phyloP scores from a whole-genome alignment of 805 yeast genomes.

The Hanseniaspora vineae region DNA sequence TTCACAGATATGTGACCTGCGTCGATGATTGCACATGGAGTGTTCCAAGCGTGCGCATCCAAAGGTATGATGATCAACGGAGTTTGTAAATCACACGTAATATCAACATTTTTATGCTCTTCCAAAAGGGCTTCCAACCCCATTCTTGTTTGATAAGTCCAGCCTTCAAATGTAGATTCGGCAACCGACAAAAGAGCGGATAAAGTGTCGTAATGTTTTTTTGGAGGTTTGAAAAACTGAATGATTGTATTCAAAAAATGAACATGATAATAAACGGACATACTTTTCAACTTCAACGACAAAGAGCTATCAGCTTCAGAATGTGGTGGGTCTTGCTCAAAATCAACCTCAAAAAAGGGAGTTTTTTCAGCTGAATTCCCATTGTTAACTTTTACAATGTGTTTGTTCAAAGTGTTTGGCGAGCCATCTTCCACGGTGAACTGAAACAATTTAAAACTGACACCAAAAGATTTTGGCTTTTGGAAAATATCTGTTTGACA shows the following conservation, averaged over 20 bases:
- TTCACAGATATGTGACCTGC: slow-evolving; percentile 86
- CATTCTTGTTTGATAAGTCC: slow-evolving; percentile 77
- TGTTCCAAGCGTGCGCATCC: slow-evolving; percentile 61
- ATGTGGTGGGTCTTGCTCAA: slow-evolving; percentile 75
- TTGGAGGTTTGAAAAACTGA: slow-evolving; percentile 76
- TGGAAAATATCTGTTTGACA: slow-evolving; percentile 62
- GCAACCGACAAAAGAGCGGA: slow-evolving; percentile 91
- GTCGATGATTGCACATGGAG: slow-evolving; percentile 86
- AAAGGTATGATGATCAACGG: slow-evolving; percentile 82
- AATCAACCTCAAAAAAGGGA: slow-evolving; percentile 57
- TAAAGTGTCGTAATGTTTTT: slow-evolving; percentile 72
- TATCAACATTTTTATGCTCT: slow-evolving; percentile 82
- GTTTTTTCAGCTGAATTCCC: slow-evolving; percentile 17
- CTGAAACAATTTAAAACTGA: slow-evolving; percentile 66
- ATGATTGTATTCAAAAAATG: slow-evolving; percentile 63
- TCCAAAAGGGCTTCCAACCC: slow-evolving; percentile 90
- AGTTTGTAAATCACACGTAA: slow-evolving; percentile 82
- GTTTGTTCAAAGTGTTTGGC: slow-evolving; percentile 64
- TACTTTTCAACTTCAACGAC: slow-evolving; percentile 62
- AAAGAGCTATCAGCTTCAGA: slow-evolving; percentile 65
- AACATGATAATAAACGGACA: slow-evolving; percentile 86
- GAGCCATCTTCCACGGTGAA: slow-evolving; percentile 84
- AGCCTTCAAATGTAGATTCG: slow-evolving; percentile 83
- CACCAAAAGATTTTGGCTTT: slow-evolving; percentile 63
- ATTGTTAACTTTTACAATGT: slow-evolving; percentile 67